Evolutionary conservation across 495 filamentous ascomycete genomes (phyloP).

Genomic region (Aspergillus wentii): DNA sequence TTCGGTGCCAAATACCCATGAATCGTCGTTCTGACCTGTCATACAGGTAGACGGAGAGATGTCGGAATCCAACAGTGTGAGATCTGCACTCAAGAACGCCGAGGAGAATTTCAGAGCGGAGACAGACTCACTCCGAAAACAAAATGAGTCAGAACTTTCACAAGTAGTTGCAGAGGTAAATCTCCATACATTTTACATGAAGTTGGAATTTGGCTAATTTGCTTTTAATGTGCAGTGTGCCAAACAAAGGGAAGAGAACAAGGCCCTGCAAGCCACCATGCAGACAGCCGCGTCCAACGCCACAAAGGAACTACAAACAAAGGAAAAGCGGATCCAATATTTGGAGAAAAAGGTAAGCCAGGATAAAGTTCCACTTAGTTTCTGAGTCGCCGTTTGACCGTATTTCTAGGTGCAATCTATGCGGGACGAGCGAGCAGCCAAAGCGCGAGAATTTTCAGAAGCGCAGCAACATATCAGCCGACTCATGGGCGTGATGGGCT

Average conservation of each 20-base stretch:
- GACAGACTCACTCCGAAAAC: conserved; percentile 10
- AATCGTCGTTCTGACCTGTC: not conserved
- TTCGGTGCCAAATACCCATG: no score
- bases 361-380: not conserved
- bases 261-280: conserved; percentile 18
- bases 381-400: not conserved
- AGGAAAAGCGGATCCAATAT: conserved; percentile 29
- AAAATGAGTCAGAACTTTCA: conserved; percentile 14
- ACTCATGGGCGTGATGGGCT: conserved; percentile 45
- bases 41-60: conserved; percentile 18
- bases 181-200: not conserved
- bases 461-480: conserved; percentile 45
- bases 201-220: not conserved
- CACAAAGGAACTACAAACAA: conserved; percentile 27
- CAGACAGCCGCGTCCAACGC: conserved; percentile 19
- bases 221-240: conserved; percentile 9
- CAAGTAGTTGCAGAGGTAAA: conserved; percentile 20
- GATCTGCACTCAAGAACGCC: conserved; percentile 12
- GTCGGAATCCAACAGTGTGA: conserved; percentile 16
- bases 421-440: conserved; percentile 34
- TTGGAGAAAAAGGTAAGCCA: conserved; percentile 38
- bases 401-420: conserved; percentile 30
- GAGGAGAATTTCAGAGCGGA: conserved; percentile 18
- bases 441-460: conserved; percentile 44
- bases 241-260: conserved; percentile 20